Evolutionary conservation across 163 green algal species (phyloP), one percentile per base, ranked within the genome.

Genomic region (Prototheca cutis): DNA sequence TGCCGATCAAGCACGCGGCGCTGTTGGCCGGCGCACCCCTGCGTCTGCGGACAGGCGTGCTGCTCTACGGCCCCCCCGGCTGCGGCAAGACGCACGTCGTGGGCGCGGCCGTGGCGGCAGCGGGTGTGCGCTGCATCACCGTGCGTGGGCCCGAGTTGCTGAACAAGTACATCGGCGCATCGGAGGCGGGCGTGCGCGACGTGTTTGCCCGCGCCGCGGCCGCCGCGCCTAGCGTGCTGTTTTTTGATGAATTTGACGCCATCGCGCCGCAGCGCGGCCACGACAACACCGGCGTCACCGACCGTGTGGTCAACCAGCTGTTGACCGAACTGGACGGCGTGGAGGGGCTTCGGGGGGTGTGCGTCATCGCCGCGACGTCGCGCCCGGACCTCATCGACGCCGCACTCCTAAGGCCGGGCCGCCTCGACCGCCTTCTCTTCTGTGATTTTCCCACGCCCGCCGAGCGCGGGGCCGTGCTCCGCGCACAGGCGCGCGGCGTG

Each of bases 241-340:
- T 98, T 73, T 99, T 99, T 66, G 92, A 99, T 59, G 93, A 98
- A 75, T 95, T 98, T 70, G 93, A 98, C 65, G 84, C 92, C 51
- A 90, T 99, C 24, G 86, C 87, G 8, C 83, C 85, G 0, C 72
- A 83, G 42, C 71, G 92, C 6, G 92, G 92, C 32, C 81, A 94
- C 53, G 88, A 97, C 78, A 94, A 84, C 59, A 96, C 87, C 3
- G 84, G 84, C 40, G 84, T 87, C 27, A 84, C 75, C 0, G 83
- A 89, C 64, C 60, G 90, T 0, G 88, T 98, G 31, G 90, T 98
- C 59, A 94, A 94, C 65, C 87, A 96, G 83, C 80, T 99, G 62
- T 74, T 99, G 32, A 97, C 92, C 2, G 88, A 97, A 78, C 84
- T 99, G 56, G 92, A 99, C 67, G 92, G 92, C 18, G 88, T 97